These are phyloP conservation scores for Maudiozyma humilis DNA, from an alignment of 1,139 yeast genomes.

Conservation along the genomic window DNA sequence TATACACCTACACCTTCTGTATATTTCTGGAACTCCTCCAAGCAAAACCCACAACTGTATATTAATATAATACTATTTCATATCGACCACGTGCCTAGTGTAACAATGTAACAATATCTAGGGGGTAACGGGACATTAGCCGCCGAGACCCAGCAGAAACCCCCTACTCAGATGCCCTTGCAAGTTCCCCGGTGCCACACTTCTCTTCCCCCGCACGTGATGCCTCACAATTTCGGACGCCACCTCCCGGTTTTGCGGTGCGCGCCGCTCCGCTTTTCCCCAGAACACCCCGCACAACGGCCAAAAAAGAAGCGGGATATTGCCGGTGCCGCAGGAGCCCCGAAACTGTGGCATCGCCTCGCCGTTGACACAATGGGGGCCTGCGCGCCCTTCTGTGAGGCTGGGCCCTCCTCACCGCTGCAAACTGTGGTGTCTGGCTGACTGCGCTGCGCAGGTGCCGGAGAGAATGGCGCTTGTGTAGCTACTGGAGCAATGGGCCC, in stretches of 20 bases:
- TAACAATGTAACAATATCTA: too few relatives aligned
- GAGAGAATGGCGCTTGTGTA: neutral
- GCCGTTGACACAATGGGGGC: neutral
- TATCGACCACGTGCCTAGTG: too few relatives aligned
- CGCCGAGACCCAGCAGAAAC: neutral
- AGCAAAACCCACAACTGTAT: too few relatives aligned
- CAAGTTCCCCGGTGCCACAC: neutral
- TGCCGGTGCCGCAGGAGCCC: neutral
- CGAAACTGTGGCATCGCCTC: constrained; percentile 5
- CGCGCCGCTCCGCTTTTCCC: neutral
- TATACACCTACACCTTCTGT: neutral
- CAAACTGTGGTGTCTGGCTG: neutral
- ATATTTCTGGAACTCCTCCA: too few relatives aligned
- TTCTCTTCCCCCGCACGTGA: neutral
- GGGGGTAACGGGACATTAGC: too few relatives aligned
- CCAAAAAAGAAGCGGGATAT: neutral
- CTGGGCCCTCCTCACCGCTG: neutral
- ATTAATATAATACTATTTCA: neutral
- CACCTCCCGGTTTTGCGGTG: neutral
- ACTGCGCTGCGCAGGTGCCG: neutral
- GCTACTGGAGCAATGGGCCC: neutral
- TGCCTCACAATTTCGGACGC: neutral
- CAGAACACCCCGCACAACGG: neutral
- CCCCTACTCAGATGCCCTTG: neutral
- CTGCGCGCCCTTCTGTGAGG: neutral